Evolutionary conservation across 352 stramenopile species (phyloP).

Genomic region (Globisporangium radiosum): DNA sequence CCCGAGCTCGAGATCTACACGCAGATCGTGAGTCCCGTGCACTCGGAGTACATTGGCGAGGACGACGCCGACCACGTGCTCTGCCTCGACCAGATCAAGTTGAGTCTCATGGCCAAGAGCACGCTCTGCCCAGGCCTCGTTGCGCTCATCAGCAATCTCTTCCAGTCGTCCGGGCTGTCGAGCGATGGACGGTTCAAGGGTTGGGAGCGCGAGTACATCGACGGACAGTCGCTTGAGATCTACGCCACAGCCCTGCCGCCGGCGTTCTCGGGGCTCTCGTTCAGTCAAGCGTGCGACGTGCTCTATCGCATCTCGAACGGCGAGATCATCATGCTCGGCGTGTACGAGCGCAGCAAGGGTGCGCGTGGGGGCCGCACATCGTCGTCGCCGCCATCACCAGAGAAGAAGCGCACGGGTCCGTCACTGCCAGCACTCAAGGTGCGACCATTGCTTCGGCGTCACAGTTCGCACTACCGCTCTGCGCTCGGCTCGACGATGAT

Average conservation of each 20-base stretch:
- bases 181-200: conserved; percentile 14
- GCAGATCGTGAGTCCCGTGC: conserved; percentile 50
- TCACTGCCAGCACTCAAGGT: conserved; percentile 13
- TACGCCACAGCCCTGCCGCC: conserved; percentile 43
- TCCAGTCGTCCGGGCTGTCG: conserved; percentile 34
- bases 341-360: conserved; percentile 22
- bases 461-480: conserved; percentile 8
- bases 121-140: conserved; percentile 53
- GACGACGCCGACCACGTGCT: conserved; percentile 47
- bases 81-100: conserved; percentile 59
- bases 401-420: background rate
- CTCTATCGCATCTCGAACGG: conserved; percentile 51
- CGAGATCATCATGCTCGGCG: conserved; percentile 50
- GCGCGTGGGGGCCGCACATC: background rate
- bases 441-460: conserved; percentile 6
- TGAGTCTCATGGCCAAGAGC: conserved; percentile 57
- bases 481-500: conserved; percentile 17
- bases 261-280: conserved; percentile 40
- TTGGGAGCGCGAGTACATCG: conserved; percentile 51
- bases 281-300: conserved; percentile 42
- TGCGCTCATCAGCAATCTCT: conserved; percentile 56
- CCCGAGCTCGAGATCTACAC: conserved; percentile 49
- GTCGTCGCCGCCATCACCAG: background rate
- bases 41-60: conserved; percentile 50
- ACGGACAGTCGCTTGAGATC: conserved; percentile 48